Evolutionary conservation across 768 basidiomycete species (phyloP).

Genomic region (Tephrocybe sp.): DNA sequence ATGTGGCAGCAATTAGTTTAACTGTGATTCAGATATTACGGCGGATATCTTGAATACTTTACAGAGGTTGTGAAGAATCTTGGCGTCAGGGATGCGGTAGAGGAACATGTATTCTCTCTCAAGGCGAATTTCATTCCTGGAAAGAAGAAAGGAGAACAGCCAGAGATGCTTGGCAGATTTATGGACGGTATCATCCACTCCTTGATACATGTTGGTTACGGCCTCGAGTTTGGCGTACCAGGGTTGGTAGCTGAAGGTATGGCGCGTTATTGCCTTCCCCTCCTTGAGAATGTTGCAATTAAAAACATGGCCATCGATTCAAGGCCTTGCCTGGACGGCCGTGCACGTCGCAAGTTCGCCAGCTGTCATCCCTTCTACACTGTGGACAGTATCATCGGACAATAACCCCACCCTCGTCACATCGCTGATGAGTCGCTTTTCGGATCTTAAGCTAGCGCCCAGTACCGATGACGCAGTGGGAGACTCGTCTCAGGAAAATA

Average conservation of each 20-base stretch:
- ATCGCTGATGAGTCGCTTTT: constrained; percentile 11
- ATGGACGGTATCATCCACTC: constrained; percentile 60
- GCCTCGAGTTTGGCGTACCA: constrained; percentile 56
- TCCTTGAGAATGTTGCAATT: not conserved
- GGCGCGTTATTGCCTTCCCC: not conserved
- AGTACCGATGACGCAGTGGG: not conserved
- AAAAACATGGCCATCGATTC: not conserved
- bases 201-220: constrained; percentile 61
- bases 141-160: constrained; percentile 27
- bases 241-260: constrained; percentile 64
- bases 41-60: constrained; percentile 52
- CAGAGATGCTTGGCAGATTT: constrained; percentile 47
- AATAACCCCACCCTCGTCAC: not conserved
- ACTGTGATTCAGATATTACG: constrained; percentile 42
- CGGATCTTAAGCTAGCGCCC: not conserved
- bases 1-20: not conserved
- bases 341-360: constrained; percentile 39
- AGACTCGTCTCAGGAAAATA: constrained; percentile 7
- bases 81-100: constrained; percentile 39
- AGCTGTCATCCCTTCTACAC: constrained; percentile 26
- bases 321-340: constrained; percentile 57
- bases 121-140: constrained; percentile 39
- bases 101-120: constrained; percentile 52
- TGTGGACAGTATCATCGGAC: constrained; percentile 16
- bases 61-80: constrained; percentile 33